Base-by-base conservation (phyloP, 108 stramenopile genomes). In the Hondaea fermentalgiana region DNA sequence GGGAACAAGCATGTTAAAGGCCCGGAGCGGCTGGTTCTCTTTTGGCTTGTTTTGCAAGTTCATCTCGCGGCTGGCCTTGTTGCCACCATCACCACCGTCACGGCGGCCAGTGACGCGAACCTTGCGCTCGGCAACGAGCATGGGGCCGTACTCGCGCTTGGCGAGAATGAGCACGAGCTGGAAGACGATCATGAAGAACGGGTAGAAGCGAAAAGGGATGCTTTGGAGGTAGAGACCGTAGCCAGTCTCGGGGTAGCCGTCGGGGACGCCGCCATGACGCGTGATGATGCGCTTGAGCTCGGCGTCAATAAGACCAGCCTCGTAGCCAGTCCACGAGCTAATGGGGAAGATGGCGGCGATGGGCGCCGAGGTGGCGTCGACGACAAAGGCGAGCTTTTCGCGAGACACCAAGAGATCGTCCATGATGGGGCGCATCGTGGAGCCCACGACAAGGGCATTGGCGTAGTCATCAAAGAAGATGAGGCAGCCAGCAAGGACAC, bases 91-190 rank as follows among this genome's bases (percentile, higher is more conserved):
- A 42, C 95, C 95, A 58, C 95, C 95, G 91, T 95, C 94, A 0
- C 93, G 93, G 5, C 92, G 89, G 29, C 93, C 91, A 87, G 94
- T 95, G 16, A 95, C 91, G 47, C 90, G 91, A n/a, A 90, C 92
- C 51, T 90, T 83, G 21, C 95, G 90, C 83, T 96, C 95, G 14
- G 95, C 94, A 55, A 95, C 72, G 12, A 95, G 89, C 95, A 96
- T 94, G 14, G 95, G 93, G 25, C 95, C 95, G 44, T 91, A 92
- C 55, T 94, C 95, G 44, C 95, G 92, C 14, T 87, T 90, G 57
- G 89, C 44, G 16, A 91, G 3, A 60, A 92, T 91, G 35, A 87
- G 44, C 1, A 90, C 29, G 21, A 91, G 88, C 51, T 92, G 72
- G 60, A 92, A 72, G 53, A 92, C 28, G 42, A 93, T 72, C 91